Evolutionary conservation across 306 rosid genomes (phyloP).

Genomic region (Vigna reflexopilosa): DNA sequence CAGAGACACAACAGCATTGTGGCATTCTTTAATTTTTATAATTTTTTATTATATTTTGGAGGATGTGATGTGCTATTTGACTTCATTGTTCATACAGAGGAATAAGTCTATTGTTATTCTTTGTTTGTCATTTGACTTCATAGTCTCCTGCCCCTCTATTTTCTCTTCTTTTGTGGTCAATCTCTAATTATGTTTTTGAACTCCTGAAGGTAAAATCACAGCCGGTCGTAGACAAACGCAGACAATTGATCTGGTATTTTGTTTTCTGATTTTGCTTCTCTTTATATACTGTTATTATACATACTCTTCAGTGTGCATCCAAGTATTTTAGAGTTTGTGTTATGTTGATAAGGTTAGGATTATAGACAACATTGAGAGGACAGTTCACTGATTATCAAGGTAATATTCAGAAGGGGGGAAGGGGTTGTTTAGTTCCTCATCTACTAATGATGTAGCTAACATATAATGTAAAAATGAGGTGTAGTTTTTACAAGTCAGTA

Average conservation of each 20-base stretch:
- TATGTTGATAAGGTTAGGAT: background rate
- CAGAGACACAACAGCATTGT: background rate
- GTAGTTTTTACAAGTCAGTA: too few relatives aligned
- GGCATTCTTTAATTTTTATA: background rate
- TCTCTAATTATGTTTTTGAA: slow-evolving; percentile 37
- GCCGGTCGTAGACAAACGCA: slow-evolving; percentile 69
- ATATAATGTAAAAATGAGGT: too few relatives aligned
- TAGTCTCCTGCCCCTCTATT: background rate
- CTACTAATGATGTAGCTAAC: too few relatives aligned
- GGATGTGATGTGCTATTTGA: slow-evolving; percentile 1
- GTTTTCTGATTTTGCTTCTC: slow-evolving; percentile 30
- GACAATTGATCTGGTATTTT: slow-evolving; percentile 72
- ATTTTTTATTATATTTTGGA: background rate
- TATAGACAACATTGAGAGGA: background rate
- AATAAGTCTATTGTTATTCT: background rate
- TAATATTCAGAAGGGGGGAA: background rate
- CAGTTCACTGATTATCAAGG: background rate
- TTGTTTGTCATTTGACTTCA: slow-evolving; percentile 18
- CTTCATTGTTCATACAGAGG: background rate
- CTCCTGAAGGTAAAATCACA: slow-evolving; percentile 84
- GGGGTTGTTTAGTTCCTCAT: too few relatives aligned
- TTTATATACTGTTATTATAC: slow-evolving; percentile 18
- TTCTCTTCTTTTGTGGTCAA: slow-evolving; percentile 7
- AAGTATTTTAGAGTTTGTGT: background rate
- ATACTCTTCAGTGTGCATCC: slow-evolving; percentile 7